Conservation (phyloP, 2,329 filamentous ascomycete genomes). For the Colletotrichum musae region DNA sequence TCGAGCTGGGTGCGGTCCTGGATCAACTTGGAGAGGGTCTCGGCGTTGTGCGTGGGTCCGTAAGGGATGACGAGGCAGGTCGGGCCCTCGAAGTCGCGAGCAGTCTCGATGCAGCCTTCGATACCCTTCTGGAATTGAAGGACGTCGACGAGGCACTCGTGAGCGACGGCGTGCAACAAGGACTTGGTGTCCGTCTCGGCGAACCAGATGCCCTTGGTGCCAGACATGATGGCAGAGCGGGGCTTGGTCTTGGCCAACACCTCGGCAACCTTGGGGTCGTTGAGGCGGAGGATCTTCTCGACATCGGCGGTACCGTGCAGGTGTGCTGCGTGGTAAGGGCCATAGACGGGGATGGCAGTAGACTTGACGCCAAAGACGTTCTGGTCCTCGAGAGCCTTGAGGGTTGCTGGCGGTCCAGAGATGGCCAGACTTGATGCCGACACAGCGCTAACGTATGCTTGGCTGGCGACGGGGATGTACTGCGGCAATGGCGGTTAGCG, state of each 20-base stretch:
- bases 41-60: constrained; percentile 65
- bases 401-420: constrained; percentile 67
- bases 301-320: constrained; percentile 63
- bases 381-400: constrained; percentile 59
- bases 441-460: constrained; percentile 69
- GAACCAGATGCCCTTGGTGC: constrained; percentile 61
- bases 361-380: constrained; percentile 57
- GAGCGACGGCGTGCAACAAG: constrained; percentile 59
- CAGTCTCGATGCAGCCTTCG: constrained; percentile 61
- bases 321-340: constrained; percentile 70
- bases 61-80: constrained; percentile 63
- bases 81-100: constrained; percentile 55
- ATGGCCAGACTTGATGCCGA: constrained; percentile 65
- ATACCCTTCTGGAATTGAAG: constrained; percentile 64
- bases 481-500: constrained; percentile 41
- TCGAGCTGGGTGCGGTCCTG: constrained; percentile 58
- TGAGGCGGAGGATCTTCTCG: constrained; percentile 60
- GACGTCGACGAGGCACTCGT: constrained; percentile 66
- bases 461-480: constrained; percentile 60
- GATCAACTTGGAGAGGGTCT: constrained; percentile 60
- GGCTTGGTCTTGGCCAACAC: constrained; percentile 60
- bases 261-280: constrained; percentile 55
- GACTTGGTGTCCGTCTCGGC: constrained; percentile 55
- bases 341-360: constrained; percentile 67
- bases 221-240: constrained; percentile 65